Evolutionary conservation across 257 asterid genomes (phyloP).

Genomic region (Penstemon davidsonii): DNA sequence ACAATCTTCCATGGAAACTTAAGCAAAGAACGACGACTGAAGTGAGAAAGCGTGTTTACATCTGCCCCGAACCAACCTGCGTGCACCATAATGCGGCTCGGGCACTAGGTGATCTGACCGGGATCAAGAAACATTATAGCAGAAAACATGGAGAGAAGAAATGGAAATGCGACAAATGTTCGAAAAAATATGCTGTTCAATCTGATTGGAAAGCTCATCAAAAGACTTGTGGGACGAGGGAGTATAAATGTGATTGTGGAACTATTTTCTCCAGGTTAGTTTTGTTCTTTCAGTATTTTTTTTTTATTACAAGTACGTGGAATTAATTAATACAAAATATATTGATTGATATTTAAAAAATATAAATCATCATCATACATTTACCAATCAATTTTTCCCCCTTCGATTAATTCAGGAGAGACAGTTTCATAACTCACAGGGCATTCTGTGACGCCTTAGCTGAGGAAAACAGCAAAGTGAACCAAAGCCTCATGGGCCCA

Average conservation of each 20-base stretch:
- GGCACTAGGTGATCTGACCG: slow-evolving; percentile 84
- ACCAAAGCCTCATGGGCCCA: slow-evolving; percentile 49
- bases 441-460: slow-evolving; percentile 92
- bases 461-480: slow-evolving; percentile 82
- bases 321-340: background rate
- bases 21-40: slow-evolving; percentile 60
- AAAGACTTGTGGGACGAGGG: slow-evolving; percentile 88
- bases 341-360: too few relatives aligned
- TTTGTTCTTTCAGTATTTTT: background rate
- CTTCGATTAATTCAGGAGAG: slow-evolving; percentile 55
- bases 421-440: slow-evolving; percentile 92
- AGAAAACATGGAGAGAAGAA: slow-evolving; percentile 91
- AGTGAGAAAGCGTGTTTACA: slow-evolving; percentile 65
- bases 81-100: slow-evolving; percentile 73
- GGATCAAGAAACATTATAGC: slow-evolving; percentile 88
- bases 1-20: slow-evolving; percentile 90
- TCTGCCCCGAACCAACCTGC: slow-evolving; percentile 80
- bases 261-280: slow-evolving; percentile 81
- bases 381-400: background rate
- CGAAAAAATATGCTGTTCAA: slow-evolving; percentile 79
- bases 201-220: slow-evolving; percentile 95
- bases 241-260: slow-evolving; percentile 89
- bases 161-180: slow-evolving; percentile 88
- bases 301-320: too few relatives aligned
- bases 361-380: background rate